These are phyloP conservation scores for Cyclocybe cylindracea DNA, from an alignment of 768 basidiomycete species.

Conservation along the genomic window DNA sequence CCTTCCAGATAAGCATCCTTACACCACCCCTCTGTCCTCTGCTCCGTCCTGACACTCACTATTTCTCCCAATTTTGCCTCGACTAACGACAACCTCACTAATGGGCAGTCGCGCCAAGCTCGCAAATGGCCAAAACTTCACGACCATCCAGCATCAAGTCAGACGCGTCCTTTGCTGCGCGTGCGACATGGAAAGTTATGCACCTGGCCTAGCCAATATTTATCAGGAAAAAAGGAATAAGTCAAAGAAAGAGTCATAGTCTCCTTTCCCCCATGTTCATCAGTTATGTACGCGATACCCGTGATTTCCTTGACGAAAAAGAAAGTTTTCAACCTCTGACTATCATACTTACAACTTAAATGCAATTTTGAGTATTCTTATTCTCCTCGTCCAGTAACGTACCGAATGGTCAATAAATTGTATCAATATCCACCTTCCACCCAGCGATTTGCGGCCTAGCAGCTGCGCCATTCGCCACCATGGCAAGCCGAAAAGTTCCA, in stretches of 20 bases:
- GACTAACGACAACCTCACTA: conserved; percentile 85
- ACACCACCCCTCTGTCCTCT: conserved; percentile 57
- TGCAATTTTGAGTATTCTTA: too few species aligned
- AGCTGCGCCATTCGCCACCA: too few species aligned
- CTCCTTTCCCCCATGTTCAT: conserved; percentile 9
- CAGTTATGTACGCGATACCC: too few species aligned
- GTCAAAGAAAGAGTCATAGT: conserved; percentile 30
- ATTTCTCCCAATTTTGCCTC: conserved; percentile 87
- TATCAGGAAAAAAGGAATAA: conserved; percentile 33
- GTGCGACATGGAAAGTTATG: conserved; percentile 66
- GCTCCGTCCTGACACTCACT: conserved; percentile 68
- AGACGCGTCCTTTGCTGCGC: conserved; percentile 59
- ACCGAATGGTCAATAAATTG: too few species aligned
- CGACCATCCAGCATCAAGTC: conserved; percentile 89
- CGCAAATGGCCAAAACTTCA: conserved; percentile 95
- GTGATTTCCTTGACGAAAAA: too few species aligned
- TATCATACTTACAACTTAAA: neutral
- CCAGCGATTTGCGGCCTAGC: neutral
- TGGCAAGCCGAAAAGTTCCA: too few species aligned
- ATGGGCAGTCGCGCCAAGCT: conserved; percentile 98
- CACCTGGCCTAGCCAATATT: conserved; percentile 56
- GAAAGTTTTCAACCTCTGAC: conserved; percentile 5
- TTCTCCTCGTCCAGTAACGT: too few species aligned
- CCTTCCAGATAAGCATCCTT: conserved; percentile 57
- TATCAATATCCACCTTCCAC: conserved; percentile 1